Evolutionary conservation across 768 basidiomycete species (phyloP).

Genomic region (Mycena venus): DNA sequence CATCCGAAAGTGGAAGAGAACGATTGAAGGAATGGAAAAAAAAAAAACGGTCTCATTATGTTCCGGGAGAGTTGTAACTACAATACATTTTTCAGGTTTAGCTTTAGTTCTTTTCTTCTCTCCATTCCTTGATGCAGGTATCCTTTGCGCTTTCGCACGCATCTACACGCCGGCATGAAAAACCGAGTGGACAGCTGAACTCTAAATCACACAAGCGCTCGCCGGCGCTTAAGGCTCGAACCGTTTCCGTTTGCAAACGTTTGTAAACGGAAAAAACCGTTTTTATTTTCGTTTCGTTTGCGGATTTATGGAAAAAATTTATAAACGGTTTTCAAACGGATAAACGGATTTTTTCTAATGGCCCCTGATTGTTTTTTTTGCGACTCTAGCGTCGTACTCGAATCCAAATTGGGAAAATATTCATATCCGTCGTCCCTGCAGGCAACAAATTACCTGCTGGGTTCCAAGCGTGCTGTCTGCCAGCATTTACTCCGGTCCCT

Average conservation of each 20-base stretch:
- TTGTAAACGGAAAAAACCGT: no score
- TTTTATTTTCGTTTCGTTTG: no score
- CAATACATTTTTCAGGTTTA: no score
- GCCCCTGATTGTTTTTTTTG: background rate
- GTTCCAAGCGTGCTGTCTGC: background rate
- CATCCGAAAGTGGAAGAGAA: no score
- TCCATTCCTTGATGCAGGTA: background rate
- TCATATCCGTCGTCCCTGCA: background rate
- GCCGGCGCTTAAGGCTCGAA: no score
- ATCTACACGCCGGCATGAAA: background rate
- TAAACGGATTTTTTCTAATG: background rate
- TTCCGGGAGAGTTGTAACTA: no score
- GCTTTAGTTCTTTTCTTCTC: background rate
- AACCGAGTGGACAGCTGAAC: no score
- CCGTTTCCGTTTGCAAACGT: no score
- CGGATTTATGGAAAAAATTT: background rate
- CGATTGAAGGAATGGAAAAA: no score
- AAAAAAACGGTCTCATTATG: no score
- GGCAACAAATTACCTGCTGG: background rate
- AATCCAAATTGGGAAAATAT: background rate
- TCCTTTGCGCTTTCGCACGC: background rate
- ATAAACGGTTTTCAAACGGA: background rate
- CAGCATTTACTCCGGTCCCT: background rate
- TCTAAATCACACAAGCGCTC: no score
- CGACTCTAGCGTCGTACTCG: background rate